Base-by-base conservation (phyloP, 148 eudicot species). In the Rhododendron ferrugineum region DNA sequence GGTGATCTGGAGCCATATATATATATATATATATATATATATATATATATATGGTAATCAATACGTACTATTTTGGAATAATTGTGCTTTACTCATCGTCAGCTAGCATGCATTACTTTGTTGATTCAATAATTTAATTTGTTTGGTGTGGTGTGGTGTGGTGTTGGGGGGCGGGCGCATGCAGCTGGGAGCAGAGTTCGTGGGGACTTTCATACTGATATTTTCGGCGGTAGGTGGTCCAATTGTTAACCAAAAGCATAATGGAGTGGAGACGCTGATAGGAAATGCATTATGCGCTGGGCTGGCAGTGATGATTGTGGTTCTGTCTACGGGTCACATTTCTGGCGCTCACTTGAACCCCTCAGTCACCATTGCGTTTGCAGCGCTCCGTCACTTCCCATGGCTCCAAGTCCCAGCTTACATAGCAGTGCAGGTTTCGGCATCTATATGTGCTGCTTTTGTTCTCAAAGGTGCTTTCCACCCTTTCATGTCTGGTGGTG, bases 301-400 rank as follows among this genome's bases (percentile, higher is more conserved):
- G 64, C 90, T 96, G 30, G 98, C 98, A 0, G 98, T 96, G 58
- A 94, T 94, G 97, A 91, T 96, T 13, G 94, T 94, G 42, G 94
- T 96, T 82, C 91, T 96, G 20, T 94, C 98, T 0, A 96, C 98
- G 0, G 98, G 98, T 22, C 98, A 96, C 90, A 96, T 96, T 72
- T 96, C 98, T 9, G 98, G 98, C 4, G 98, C 98, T 2, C 98
- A 96, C 88, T 91, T 96, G 64, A 96, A 96, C 88, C 98, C 98
- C 0, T 89, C 98, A 0, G 90, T 96, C 66, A 96, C 98, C 68
- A 93, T 96, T 14, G 98, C 98, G 14, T 96, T 96, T 52, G 98
- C 98, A 14, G 94, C 93, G 2, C 93, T 96, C 0, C 95, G 98
- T 28, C 98, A 96, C 78, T 96, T 96, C 64, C 98, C 98, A 0